phyloP scores from a whole-genome alignment of 441 rosid species.

The Erysimum cheiri region DNA sequence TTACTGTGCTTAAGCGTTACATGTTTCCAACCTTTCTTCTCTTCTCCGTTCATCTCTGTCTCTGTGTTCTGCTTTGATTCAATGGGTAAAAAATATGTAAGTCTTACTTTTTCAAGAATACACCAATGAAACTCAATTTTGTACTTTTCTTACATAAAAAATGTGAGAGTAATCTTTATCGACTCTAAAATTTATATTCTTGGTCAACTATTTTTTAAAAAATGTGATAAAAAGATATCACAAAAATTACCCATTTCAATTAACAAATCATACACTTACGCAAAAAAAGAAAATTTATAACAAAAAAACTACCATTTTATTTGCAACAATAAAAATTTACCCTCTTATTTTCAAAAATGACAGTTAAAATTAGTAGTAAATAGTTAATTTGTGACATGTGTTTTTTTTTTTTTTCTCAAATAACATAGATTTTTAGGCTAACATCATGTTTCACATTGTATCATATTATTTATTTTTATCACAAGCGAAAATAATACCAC shows the following conservation, averaged over 20 bases:
- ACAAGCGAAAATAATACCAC: too few relatives aligned
- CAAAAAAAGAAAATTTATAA: too few relatives aligned
- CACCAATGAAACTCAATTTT: not conserved
- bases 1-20: conserved; percentile 42
- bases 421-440: too few relatives aligned
- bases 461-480: too few relatives aligned
- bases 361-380: too few relatives aligned
- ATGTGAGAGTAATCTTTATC: not conserved
- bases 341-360: too few relatives aligned
- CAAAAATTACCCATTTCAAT: not conserved
- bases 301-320: too few relatives aligned
- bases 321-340: too few relatives aligned
- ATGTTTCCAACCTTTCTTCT: conserved; percentile 46
- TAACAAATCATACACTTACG: too few relatives aligned
- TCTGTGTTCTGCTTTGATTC: conserved; percentile 43
- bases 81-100: conserved; percentile 2
- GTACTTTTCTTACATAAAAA: not conserved
- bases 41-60: conserved; percentile 34
- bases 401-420: too few relatives aligned
- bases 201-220: not conserved
- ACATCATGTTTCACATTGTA: too few relatives aligned
- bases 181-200: not conserved
- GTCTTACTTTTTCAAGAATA: conserved; percentile 4
- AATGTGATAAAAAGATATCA: not conserved
- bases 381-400: too few relatives aligned